Evolutionary conservation across 2,329 filamentous ascomycete genomes (phyloP).

Genomic region (Aureobasidium sp.): DNA sequence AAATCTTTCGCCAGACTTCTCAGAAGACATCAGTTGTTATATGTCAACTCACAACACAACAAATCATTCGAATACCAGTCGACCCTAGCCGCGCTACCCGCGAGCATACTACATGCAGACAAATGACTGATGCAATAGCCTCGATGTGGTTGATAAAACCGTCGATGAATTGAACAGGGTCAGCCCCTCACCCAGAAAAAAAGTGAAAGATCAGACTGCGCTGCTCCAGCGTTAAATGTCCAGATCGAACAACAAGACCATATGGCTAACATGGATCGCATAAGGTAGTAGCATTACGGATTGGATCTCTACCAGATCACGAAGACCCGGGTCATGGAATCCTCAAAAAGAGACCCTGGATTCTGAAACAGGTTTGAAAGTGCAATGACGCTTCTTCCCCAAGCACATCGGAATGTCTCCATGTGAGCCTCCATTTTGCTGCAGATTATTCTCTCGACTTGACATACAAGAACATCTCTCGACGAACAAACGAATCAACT

Average conservation of each 20-base stretch:
- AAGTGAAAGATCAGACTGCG: neutral
- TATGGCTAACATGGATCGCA: neutral
- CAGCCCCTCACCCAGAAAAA: neutral
- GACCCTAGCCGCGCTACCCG: neutral
- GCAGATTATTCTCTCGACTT: neutral
- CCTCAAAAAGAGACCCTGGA: neutral
- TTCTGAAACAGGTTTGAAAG: neutral
- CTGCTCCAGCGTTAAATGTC: neutral
- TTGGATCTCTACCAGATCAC: neutral
- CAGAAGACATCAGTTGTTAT: neutral
- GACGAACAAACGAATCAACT: neutral
- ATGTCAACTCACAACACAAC: neutral
- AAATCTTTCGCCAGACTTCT: neutral
- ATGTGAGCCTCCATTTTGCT: neutral
- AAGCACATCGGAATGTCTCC: neutral
- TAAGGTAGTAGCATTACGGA: neutral
- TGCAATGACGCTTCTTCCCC: slow-evolving; percentile 1
- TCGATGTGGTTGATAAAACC: neutral
- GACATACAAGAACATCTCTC: neutral
- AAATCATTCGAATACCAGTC: neutral
- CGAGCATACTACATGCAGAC: neutral
- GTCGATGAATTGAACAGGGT: neutral
- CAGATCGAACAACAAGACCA: neutral
- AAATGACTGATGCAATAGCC: neutral
- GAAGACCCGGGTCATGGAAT: neutral